These are phyloP conservation scores for Brassica rapa DNA, from an alignment of 345 rosid genomes.

Conservation along the genomic window DNA sequence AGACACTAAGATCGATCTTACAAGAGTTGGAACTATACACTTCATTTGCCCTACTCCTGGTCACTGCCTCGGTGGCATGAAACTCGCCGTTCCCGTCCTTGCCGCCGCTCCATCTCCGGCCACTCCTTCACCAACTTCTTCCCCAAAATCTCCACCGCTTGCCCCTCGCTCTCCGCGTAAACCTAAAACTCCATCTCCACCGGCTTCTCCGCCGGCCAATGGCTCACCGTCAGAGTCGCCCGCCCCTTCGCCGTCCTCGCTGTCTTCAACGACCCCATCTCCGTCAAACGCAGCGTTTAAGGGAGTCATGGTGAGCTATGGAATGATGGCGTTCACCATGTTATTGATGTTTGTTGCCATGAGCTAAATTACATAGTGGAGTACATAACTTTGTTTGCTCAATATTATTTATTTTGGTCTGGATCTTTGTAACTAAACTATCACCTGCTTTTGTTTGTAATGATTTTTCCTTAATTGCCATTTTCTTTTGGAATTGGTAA, in stretches of 20 bases:
- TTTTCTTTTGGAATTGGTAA: neutral
- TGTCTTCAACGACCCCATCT: neutral
- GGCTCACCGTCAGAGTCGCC: neutral
- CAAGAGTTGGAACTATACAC: constrained; percentile 32
- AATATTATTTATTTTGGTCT: neutral
- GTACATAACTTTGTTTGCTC: neutral
- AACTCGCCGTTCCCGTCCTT: constrained; percentile 35
- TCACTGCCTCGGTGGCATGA: constrained; percentile 42
- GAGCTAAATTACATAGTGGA: neutral
- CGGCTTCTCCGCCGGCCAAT: constrained; percentile 24
- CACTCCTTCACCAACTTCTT: constrained; percentile 22
- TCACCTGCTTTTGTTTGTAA: neutral
- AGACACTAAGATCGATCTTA: constrained; percentile 34
- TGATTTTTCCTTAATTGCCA: neutral
- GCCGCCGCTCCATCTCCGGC: constrained; percentile 10
- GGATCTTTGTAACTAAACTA: neutral
- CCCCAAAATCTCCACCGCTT: neutral
- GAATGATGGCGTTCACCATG: constrained; percentile 7
- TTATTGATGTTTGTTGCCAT: neutral
- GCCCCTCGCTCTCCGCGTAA: neutral
- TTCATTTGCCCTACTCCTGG: constrained; percentile 32
- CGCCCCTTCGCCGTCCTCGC: neutral
- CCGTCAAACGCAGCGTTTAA: constrained; percentile 10
- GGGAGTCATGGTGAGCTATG: constrained; percentile 19
- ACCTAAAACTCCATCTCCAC: constrained; percentile 12